Evolutionary conservation across 805 yeast species (phyloP).

Genomic region (Maudiozyma bulderi): DNA sequence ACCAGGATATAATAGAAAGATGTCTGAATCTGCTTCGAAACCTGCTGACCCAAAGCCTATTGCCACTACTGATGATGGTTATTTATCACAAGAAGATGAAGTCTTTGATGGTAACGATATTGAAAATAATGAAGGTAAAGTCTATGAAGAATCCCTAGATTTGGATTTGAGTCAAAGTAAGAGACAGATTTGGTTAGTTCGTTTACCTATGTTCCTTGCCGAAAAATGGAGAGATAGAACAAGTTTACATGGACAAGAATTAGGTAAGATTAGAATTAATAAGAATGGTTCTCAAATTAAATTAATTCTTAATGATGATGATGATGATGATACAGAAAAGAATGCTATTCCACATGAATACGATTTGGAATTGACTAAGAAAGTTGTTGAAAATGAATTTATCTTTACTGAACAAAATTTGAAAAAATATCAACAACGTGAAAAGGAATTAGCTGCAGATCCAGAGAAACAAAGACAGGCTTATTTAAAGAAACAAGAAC

Average conservation of each 20-base stretch:
- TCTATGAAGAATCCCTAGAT: constrained; percentile 61
- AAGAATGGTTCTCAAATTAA: constrained; percentile 44
- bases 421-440: constrained; percentile 39
- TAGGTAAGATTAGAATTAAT: constrained; percentile 73
- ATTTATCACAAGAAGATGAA: constrained; percentile 34
- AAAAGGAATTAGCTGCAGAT: constrained; percentile 27
- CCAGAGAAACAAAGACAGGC: constrained; percentile 32
- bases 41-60: constrained; percentile 6
- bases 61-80: constrained; percentile 27
- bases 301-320: constrained; percentile 43
- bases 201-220: constrained; percentile 79
- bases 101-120: constrained; percentile 38
- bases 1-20: not conserved
- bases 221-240: constrained; percentile 66
- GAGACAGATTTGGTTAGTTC: constrained; percentile 85
- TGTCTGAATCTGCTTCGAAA: constrained; percentile 3
- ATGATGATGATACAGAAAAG: constrained; percentile 23
- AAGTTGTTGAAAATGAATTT: constrained; percentile 74
- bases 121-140: constrained; percentile 30
- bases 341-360: constrained; percentile 69
- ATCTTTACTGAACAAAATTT: constrained; percentile 83
- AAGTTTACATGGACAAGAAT: constrained; percentile 56
- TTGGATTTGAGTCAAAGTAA: constrained; percentile 53
- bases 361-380: constrained; percentile 67
- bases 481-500: constrained; percentile 26